phyloP scores from a whole-genome alignment of 2,329 filamentous ascomycete genomes.

The Penicillium sclerotiorum region DNA sequence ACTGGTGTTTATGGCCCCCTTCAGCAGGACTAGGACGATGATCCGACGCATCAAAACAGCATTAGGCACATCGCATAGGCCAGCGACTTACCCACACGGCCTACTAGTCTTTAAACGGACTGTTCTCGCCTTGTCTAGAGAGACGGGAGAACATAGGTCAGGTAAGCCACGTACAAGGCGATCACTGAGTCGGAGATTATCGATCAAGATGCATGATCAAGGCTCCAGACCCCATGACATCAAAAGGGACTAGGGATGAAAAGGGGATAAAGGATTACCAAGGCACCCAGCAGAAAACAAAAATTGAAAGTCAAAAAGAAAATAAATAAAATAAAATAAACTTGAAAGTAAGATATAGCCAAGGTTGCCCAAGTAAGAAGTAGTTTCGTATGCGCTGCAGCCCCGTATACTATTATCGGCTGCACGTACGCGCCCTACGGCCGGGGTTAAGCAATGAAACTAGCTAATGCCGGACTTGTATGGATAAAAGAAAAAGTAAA shows the following conservation, averaged over 20 bases:
- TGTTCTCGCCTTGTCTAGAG: not conserved
- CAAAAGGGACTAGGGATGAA: not conserved
- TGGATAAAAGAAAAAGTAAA: too few relatives aligned
- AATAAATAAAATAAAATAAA: too few relatives aligned
- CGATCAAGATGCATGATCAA: slow-evolving; percentile 2
- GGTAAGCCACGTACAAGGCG: not conserved
- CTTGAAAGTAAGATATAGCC: too few relatives aligned
- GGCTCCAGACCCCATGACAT: not conserved
- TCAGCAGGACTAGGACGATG: slow-evolving; percentile 3
- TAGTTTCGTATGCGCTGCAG: too few relatives aligned
- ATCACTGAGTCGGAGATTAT: slow-evolving; percentile 18
- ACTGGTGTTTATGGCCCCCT: not conserved
- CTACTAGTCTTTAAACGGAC: not conserved
- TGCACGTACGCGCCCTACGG: not conserved
- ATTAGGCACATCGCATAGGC: not conserved
- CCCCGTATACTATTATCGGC: not conserved
- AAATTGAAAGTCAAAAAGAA: too few relatives aligned
- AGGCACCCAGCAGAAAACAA: too few relatives aligned
- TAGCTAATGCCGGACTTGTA: too few relatives aligned
- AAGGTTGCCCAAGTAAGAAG: too few relatives aligned
- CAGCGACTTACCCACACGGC: not conserved
- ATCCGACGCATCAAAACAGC: not conserved
- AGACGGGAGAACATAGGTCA: too few relatives aligned
- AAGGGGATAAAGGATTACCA: too few relatives aligned
- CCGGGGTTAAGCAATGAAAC: not conserved